Conservation (phyloP, 129 eudicot species). For the Saussurea involucrata region DNA sequence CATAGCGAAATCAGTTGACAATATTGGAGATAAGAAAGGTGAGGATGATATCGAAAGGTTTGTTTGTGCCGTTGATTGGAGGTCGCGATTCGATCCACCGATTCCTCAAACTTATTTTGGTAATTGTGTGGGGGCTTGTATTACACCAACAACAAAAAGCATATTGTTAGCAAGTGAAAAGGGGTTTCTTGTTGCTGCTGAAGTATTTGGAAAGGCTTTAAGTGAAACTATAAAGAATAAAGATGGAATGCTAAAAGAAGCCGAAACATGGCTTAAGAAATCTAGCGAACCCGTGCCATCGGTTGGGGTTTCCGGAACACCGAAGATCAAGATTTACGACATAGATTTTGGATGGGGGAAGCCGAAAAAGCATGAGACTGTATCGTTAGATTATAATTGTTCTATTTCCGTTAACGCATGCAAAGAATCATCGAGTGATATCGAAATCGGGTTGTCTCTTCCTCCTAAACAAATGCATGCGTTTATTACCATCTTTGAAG, state of each 20-base stretch:
- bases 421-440: slow-evolving; percentile 10
- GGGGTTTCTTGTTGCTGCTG: slow-evolving; percentile 17
- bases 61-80: slow-evolving; percentile 16
- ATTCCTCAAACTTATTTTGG: slow-evolving; percentile 34
- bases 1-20: slow-evolving; percentile 15
- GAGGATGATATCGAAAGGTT: slow-evolving; percentile 22
- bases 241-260: not conserved
- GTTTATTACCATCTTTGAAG: slow-evolving; percentile 15
- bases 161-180: not conserved
- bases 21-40: not conserved
- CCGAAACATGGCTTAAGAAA: not conserved
- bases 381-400: slow-evolving; percentile 15
- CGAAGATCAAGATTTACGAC: slow-evolving; percentile 26
- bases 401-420: slow-evolving; percentile 22
- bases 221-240: not conserved
- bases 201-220: slow-evolving; percentile 8
- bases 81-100: slow-evolving; percentile 19
- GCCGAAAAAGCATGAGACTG: slow-evolving; percentile 19
- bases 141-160: not conserved
- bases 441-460: slow-evolving; percentile 37
- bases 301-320: slow-evolving; percentile 16
- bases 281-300: not conserved
- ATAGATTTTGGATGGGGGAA: slow-evolving; percentile 34
- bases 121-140: slow-evolving; percentile 12
- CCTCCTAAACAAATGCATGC: slow-evolving; percentile 32